Conservation (phyloP, 352 stramenopile species). For the Phytophthora crassamura region DNA sequence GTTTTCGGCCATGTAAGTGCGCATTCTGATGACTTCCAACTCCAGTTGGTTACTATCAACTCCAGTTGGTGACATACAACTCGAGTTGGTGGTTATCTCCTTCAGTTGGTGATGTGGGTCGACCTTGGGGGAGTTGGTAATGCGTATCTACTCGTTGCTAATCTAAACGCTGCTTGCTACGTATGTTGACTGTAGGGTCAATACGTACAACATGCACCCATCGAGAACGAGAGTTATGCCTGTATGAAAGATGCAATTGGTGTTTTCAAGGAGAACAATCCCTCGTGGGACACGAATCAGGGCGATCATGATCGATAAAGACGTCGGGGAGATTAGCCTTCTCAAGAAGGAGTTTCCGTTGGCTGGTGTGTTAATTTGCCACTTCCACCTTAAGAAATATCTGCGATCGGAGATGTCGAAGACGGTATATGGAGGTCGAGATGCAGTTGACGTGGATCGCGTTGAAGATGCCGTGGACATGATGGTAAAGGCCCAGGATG, state of each 20-base stretch:
- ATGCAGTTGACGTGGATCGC: background rate
- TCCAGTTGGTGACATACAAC: too few relatives aligned
- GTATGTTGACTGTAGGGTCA: slow-evolving; percentile 6
- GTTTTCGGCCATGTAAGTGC: slow-evolving; percentile 5
- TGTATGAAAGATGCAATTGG: slow-evolving; percentile 11
- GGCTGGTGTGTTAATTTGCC: background rate
- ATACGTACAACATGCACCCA: background rate
- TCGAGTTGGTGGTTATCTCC: too few relatives aligned
- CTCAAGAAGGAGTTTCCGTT: slow-evolving; percentile 3
- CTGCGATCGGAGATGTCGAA: background rate
- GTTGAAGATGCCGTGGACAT: background rate
- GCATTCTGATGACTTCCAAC: too few relatives aligned
- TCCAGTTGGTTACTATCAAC: too few relatives aligned
- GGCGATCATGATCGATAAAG: slow-evolving; percentile 8
- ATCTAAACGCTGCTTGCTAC: too few relatives aligned
- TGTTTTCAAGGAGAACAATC: slow-evolving; percentile 15
- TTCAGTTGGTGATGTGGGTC: too few relatives aligned
- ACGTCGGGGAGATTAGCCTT: background rate
- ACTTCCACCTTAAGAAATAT: background rate
- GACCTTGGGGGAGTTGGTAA: too few relatives aligned
- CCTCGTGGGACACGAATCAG: background rate
- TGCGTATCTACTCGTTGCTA: too few relatives aligned
- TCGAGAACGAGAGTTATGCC: slow-evolving; percentile 10
- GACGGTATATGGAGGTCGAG: background rate
- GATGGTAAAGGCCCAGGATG: background rate